Evolutionary conservation across 2,329 filamentous ascomycete species (phyloP).

Genomic region (Epichloe scottii): DNA sequence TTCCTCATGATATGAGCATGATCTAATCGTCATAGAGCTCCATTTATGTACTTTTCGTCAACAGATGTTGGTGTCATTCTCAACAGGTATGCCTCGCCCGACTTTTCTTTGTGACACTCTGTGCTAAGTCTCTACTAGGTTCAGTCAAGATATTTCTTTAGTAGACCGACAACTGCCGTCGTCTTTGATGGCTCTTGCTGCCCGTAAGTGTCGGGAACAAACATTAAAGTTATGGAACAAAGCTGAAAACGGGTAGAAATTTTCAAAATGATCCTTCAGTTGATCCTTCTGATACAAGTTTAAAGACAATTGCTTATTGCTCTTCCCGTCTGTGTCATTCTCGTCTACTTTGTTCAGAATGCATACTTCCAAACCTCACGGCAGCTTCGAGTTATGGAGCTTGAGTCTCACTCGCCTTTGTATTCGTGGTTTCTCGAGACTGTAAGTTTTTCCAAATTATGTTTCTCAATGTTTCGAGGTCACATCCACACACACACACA

Average conservation of each 20-base stretch:
- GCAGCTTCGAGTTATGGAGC: conserved; percentile 41
- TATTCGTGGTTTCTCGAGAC: conserved; percentile 29
- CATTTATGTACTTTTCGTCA: not conserved
- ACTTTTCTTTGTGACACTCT: not conserved
- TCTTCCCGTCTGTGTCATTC: conserved; percentile 23
- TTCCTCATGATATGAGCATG: not conserved
- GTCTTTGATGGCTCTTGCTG: conserved; percentile 15
- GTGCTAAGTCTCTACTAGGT: conserved; percentile 17
- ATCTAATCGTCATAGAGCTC: not conserved
- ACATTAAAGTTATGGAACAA: not conserved
- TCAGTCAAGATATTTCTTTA: conserved; percentile 27
- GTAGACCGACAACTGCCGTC: conserved; percentile 25
- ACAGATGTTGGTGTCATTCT: conserved; percentile 3
- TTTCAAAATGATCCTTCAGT: conserved; percentile 28
- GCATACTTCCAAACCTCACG: conserved; percentile 37
- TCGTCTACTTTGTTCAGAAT: conserved; percentile 11
- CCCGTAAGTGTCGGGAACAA: conserved; percentile 13
- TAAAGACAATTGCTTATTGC: conserved; percentile 31
- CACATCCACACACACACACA: too few species aligned
- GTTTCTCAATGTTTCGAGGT: too few species aligned
- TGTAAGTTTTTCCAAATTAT: conserved; percentile 4
- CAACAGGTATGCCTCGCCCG: not conserved
- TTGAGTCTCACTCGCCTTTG: conserved; percentile 39
- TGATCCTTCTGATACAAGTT: conserved; percentile 30
- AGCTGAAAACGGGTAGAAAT: conserved; percentile 14